Evolutionary conservation across 2,329 filamentous ascomycete species (phyloP), one percentile per base, ranked within the genome.

Genomic region (Teratosphaeria destructans): DNA sequence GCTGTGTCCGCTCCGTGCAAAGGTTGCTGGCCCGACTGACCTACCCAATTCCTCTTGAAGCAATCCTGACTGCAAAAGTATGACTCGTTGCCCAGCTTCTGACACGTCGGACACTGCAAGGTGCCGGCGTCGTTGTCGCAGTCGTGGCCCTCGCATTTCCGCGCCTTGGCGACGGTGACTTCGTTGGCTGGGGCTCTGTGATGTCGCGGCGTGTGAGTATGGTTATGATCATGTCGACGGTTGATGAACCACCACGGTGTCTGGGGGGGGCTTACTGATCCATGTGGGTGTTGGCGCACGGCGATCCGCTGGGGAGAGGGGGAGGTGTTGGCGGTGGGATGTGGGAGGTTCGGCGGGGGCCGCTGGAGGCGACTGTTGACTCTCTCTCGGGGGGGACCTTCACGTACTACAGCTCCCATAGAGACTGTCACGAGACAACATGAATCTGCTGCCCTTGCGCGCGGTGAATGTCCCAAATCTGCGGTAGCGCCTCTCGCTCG

Each of bases 61-160:
- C 94, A 99, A 68, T 97, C 94, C 75, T 99, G 94, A 32, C 91
- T 91, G 79, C 94, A 99, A 78, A 97, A 99, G 77, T 86, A 96
- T 78, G 90, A 95, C 71, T 94, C 90, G 72, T 92, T 87, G 58
- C 88, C 89, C 53, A 92, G 79, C 77, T 96, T 96, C 70, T 96
- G 81, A 74, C 94, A 99, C 56, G 90, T 97, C 58, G 94, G 94
- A 75, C 94, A 99, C 75, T 97, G 92, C 54, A 99, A 79, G 58
- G 86, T 81, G 62, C 90, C 87, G 60, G 92, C 92, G 64, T 93
- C 87, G 64, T 96, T 96, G 49, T 83, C 80, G 80, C 94, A 99
- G 74, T 95, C 90, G 60, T 81, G 80, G 55, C 94, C 89, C 58
- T 87, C 80, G 73, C 94, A 99, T 75, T 86, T 87, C 71, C 83